Base-by-base conservation (phyloP, 2,329 filamentous ascomycete species). In the Dichotomopilus funicola region DNA sequence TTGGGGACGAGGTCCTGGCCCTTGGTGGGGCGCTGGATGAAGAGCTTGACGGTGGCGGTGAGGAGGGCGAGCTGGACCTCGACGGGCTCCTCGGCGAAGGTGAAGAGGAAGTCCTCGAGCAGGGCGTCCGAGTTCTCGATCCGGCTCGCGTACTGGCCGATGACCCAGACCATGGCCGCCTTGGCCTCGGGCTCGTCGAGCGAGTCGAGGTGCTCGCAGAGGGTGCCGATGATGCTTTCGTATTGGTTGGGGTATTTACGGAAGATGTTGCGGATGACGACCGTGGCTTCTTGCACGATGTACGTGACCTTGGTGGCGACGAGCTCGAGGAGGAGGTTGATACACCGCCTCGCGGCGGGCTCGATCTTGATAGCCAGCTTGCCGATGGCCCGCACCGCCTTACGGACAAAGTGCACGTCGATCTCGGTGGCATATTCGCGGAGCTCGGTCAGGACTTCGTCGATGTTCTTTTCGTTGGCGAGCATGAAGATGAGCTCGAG, bases 311-410 rank as follows among this genome's bases (percentile, higher is more conserved):
- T 97, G n/a, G 94, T 97, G 34, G 91, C 87, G 47, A 99, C 94
- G 42, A 99, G 81, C 60, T 96, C 91, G 19, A 99, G 79, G 0
- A 99, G 78, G 5, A 95, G 86, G 67, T 92, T 91, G 69, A 99
- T 99, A 73, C 94, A 99, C 57, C 88, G 81, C 64, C 85, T 82
- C 9, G 94, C 91, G 2, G 94, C 91, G 1, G 92, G 90, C 71
- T 97, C 94, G 63, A 99, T 99, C 76, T 99, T 99, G 75, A 99
- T 97, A 59, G 94, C 94, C 58, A 99, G 78, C 73, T 99, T 99
- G 59, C 94, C 94, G 64, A 99, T 99, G 41, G 94, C 94, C 55
- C 94, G 87, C 13, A 99, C 94, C 0, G 94, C 94, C 72, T 99
- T 99, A 49, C 94, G 89, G 9, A 97, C 94, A 69, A 99, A 99